Evolutionary conservation across 305 asterid species (phyloP).

Genomic region (Fraxinus baroniana): DNA sequence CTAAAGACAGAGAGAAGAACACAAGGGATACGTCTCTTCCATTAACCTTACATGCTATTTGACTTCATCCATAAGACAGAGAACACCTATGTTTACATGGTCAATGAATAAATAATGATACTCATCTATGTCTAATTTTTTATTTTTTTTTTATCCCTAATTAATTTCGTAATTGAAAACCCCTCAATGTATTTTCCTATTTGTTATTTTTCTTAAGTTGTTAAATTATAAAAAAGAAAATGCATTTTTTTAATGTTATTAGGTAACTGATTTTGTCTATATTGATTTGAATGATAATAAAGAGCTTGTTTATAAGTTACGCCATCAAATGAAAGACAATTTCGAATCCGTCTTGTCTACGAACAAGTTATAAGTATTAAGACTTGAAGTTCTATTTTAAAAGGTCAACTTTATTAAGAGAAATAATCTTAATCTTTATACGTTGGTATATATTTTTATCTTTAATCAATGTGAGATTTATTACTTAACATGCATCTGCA

Average conservation of each 20-base stretch:
- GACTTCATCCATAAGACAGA: slow-evolving; percentile 16
- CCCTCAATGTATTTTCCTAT: background rate
- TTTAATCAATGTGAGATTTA: too few relatives aligned
- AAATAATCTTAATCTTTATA: too few relatives aligned
- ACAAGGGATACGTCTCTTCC: slow-evolving; percentile 45
- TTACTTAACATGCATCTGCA: too few relatives aligned
- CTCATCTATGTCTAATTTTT: background rate
- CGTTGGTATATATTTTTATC: too few relatives aligned
- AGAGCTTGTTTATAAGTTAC: too few relatives aligned
- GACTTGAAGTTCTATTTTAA: too few relatives aligned
- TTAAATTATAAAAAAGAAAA: background rate
- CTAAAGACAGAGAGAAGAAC: slow-evolving; percentile 22
- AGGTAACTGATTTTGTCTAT: background rate
- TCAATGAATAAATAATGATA: background rate
- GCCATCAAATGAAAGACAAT: too few relatives aligned
- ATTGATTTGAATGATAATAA: background rate
- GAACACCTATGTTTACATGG: background rate
- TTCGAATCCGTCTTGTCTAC: too few relatives aligned
- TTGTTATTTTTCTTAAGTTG: background rate
- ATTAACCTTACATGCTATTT: slow-evolving; percentile 35
- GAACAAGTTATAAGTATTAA: too few relatives aligned
- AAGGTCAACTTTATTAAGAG: too few relatives aligned
- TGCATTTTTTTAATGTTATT: background rate
- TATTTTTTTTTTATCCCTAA: background rate
- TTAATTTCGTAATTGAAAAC: background rate